Evolutionary conservation across 257 asterid genomes (phyloP).

Genomic region (Capsicum chinense): DNA sequence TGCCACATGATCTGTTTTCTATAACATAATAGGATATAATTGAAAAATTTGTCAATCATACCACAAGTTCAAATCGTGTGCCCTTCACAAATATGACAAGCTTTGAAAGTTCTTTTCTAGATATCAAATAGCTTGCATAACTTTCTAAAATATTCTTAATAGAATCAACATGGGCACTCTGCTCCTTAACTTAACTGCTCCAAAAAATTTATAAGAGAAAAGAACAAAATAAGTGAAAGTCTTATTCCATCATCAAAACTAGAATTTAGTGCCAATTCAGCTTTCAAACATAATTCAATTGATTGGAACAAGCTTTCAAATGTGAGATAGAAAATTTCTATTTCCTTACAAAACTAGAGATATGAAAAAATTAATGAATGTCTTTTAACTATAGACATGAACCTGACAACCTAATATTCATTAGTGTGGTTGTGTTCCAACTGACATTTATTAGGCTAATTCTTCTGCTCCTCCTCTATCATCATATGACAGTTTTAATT

Average conservation of each 20-base stretch:
- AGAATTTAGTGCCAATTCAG: background rate
- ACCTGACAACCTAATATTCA: too few species aligned
- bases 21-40: conserved; percentile 24
- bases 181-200: conserved; percentile 86
- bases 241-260: conserved; percentile 20
- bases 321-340: too few species aligned
- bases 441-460: too few species aligned
- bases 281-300: too few species aligned
- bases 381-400: too few species aligned
- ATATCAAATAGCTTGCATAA: conserved; percentile 97
- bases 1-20: conserved; percentile 31
- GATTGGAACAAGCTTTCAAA: too few species aligned
- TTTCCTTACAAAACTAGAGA: too few species aligned
- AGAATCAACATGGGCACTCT: conserved; percentile 87
- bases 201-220: conserved; percentile 22
- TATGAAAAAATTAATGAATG: too few species aligned
- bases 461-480: too few species aligned
- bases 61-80: conserved; percentile 99
- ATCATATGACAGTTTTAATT: too few species aligned
- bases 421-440: too few species aligned
- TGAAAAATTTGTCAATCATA: conserved; percentile 39
- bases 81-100: conserved; percentile 98
- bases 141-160: conserved; percentile 92
- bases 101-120: conserved; percentile 96
- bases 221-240: conserved; percentile 22